These are phyloP conservation scores for Phytophthora melonis DNA, from an alignment of 352 stramenopile genomes.

Conservation along the genomic window DNA sequence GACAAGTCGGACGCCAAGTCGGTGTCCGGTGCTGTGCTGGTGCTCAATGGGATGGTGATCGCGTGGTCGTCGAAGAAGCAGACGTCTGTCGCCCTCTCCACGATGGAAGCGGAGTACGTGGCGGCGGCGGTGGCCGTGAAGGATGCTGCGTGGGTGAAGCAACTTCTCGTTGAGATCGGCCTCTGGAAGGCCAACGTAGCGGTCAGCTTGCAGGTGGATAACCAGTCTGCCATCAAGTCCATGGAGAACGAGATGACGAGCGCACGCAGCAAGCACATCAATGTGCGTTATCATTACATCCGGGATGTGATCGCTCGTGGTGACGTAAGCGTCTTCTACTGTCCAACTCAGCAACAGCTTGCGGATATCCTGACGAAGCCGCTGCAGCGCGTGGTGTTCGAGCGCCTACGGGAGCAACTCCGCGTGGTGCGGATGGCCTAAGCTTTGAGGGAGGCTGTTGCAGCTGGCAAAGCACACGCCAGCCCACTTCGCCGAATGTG, in stretches of 20 bases:
- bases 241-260: not conserved
- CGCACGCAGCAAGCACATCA: not conserved
- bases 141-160: not conserved
- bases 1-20: not conserved
- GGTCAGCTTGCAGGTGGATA: not conserved
- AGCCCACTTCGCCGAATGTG: no score
- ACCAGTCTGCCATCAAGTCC: not conserved
- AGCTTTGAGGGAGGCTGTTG: constrained; percentile 17
- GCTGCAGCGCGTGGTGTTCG: constrained; percentile 10
- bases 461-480: no score
- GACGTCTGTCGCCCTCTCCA: not conserved
- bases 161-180: not conserved
- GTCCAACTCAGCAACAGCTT: constrained; percentile 10
- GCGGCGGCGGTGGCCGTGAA: not conserved
- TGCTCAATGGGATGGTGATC: not conserved
- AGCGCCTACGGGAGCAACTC: constrained; percentile 3
- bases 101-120: not conserved
- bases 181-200: not conserved
- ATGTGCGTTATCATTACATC: constrained; percentile 13
- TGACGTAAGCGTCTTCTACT: constrained; percentile 11
- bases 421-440: not conserved
- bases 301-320: constrained; percentile 2
- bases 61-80: not conserved
- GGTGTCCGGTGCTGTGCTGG: not conserved
- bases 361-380: constrained; percentile 15